Evolutionary conservation across 139 green algal genomes (phyloP).

Genomic region (Tetratostichococcus sp.): DNA sequence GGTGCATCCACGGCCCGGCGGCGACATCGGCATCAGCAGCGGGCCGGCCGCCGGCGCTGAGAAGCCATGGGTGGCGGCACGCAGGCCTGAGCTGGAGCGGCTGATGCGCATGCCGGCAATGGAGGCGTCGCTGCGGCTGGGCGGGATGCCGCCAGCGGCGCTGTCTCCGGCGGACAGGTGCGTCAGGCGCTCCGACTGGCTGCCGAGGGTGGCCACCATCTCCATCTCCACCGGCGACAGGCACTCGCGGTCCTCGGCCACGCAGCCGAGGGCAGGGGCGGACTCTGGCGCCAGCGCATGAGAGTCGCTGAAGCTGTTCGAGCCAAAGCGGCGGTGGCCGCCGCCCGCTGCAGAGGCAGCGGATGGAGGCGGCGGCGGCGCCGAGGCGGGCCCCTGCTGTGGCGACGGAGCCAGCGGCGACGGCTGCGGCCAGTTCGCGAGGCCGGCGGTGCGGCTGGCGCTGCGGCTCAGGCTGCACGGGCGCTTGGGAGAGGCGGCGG

Average conservation of each 20-base stretch:
- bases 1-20: too few species aligned
- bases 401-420: too few species aligned
- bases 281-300: not conserved
- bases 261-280: not conserved
- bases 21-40: not conserved
- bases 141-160: too few species aligned
- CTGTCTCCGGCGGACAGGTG: not conserved
- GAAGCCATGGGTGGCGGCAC: not conserved
- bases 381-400: not conserved
- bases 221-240: not conserved
- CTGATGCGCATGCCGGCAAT: not conserved
- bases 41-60: too few species aligned
- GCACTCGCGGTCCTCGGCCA: not conserved
- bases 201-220: not conserved
- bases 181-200: not conserved
- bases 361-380: too few species aligned
- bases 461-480: not conserved
- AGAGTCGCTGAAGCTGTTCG: not conserved
- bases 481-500: not conserved
- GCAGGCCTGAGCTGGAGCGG: too few species aligned
- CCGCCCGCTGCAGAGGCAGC: not conserved
- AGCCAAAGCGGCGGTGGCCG: not conserved
- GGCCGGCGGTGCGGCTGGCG: not conserved
- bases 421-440: not conserved
- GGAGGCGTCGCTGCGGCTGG: not conserved